Conservation (phyloP, 768 basidiomycete species). For the Boletus subcaerulescens region DNA sequence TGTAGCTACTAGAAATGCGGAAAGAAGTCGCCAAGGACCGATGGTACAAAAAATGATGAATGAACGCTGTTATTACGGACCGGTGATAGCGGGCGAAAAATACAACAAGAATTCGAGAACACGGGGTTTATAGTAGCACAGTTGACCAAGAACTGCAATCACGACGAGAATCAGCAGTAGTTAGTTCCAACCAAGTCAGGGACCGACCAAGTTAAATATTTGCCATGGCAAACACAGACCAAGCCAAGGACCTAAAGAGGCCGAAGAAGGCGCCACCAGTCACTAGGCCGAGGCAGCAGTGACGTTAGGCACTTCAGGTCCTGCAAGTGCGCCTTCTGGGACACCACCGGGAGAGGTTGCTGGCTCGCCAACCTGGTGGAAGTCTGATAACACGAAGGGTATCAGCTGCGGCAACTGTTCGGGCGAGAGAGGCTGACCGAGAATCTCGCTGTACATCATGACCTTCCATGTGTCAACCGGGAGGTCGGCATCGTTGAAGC, state of each 20-base stretch:
- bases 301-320: conserved; percentile 42
- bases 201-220: conserved; percentile 15
- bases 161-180: not conserved
- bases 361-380: conserved; percentile 73
- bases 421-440: conserved; percentile 55
- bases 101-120: conserved; percentile 4
- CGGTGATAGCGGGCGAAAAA: not conserved
- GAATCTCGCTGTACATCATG: conserved; percentile 99
- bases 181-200: not conserved
- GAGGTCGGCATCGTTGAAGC: conserved; percentile 98
- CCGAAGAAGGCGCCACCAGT: not conserved
- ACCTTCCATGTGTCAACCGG: conserved; percentile 99
- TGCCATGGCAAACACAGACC: not conserved
- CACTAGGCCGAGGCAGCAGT: conserved; percentile 16
- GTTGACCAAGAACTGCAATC: conserved; percentile 10
- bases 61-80: conserved; percentile 15
- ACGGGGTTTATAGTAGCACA: conserved; percentile 14
- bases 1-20: not conserved
- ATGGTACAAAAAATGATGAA: conserved; percentile 2
- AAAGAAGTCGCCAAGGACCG: conserved; percentile 11
- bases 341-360: conserved; percentile 34
- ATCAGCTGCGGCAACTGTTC: not conserved
- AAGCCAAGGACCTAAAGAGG: conserved; percentile 1
- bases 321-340: conserved; percentile 68
- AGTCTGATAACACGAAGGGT: conserved; percentile 45